These are phyloP conservation scores for Penicillium lagena DNA, from an alignment of 495 filamentous ascomycete genomes.

Conservation along the genomic window DNA sequence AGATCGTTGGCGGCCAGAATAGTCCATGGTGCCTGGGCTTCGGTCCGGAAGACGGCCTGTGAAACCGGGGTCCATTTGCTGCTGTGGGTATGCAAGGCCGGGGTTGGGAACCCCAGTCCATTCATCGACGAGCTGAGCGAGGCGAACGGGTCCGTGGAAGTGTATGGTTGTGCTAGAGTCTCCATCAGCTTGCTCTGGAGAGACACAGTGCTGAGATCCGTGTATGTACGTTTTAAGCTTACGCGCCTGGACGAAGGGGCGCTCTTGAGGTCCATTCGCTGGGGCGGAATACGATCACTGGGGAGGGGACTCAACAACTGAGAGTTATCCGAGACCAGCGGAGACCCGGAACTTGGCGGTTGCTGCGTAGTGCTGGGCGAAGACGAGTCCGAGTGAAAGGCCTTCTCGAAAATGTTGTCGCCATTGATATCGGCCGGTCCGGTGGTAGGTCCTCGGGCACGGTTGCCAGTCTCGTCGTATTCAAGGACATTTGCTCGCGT, in stretches of 20 bases:
- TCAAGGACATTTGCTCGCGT: constrained; percentile 70
- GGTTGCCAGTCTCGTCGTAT: constrained; percentile 37
- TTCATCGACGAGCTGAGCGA: constrained; percentile 29
- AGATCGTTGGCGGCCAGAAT: constrained; percentile 96
- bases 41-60: constrained; percentile 95
- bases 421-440: constrained; percentile 64
- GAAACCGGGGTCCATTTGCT: constrained; percentile 86
- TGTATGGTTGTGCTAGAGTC: constrained; percentile 77
- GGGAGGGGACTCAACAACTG: constrained; percentile 24
- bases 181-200: constrained; percentile 84
- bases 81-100: constrained; percentile 70
- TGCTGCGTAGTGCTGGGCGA: constrained; percentile 13
- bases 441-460: constrained; percentile 57
- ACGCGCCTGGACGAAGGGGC: constrained; percentile 52
- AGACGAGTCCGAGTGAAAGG: constrained; percentile 48
- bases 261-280: constrained; percentile 26
- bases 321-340: constrained; percentile 14
- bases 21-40: constrained; percentile 82
- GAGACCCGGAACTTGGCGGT: constrained; percentile 5
- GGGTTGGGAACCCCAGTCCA: constrained; percentile 34
- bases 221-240: constrained; percentile 80
- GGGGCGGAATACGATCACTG: constrained; percentile 26
- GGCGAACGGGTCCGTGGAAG: constrained; percentile 44
- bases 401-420: constrained; percentile 75
- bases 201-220: constrained; percentile 64